Conservation (phyloP, 176 grass and related monocot genomes). For the Calamus simplicifolius region DNA sequence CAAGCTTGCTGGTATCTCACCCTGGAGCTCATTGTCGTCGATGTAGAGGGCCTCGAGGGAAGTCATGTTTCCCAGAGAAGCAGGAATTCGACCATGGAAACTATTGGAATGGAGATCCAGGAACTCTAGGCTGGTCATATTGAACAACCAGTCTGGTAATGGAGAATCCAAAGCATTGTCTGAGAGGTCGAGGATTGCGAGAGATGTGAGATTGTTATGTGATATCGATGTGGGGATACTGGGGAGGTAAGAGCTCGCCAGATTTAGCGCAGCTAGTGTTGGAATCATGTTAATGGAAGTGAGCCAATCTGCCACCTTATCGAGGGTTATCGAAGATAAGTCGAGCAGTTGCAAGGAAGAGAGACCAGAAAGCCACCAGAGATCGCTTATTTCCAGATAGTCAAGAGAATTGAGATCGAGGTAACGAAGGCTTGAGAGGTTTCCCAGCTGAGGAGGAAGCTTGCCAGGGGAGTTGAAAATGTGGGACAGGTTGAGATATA, state of each 20-base stretch:
- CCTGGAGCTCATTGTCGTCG: not conserved
- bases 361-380: constrained; percentile 21
- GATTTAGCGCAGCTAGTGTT: not conserved
- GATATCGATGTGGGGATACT: not conserved
- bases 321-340: constrained; percentile 3
- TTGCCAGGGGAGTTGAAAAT: not conserved
- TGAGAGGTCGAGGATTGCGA: constrained; percentile 16
- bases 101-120: not conserved
- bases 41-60: not conserved
- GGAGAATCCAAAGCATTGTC: not conserved
- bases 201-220: constrained; percentile 6
- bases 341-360: constrained; percentile 12
- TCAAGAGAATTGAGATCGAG: not conserved
- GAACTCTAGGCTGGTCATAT: not conserved
- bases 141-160: constrained; percentile 19
- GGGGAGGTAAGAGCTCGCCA: not conserved
- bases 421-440: constrained; percentile 6
- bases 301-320: constrained; percentile 1
- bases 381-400: not conserved
- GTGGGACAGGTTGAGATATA: constrained; percentile 15
- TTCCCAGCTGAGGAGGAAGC: constrained; percentile 29
- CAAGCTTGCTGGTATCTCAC: not conserved
- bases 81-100: too few species aligned
- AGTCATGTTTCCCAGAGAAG: not conserved
- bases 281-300: constrained; percentile 15